Conservation (phyloP, 495 filamentous ascomycete species). For the Elasticomyces elasticus region DNA sequence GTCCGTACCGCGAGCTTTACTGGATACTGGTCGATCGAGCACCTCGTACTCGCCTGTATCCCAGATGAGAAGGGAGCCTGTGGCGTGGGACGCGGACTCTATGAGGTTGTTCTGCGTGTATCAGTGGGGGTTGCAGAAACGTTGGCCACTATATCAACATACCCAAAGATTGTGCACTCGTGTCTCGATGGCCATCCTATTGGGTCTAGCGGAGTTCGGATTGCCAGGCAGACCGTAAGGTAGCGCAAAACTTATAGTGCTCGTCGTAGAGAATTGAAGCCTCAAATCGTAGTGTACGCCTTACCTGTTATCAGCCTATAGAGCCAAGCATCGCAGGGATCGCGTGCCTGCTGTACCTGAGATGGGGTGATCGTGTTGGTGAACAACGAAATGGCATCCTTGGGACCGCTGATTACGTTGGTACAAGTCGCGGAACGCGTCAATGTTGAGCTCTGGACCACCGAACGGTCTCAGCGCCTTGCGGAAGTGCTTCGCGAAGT, state of each 20-base stretch:
- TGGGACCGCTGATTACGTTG: slow-evolving; percentile 35
- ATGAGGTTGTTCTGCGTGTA: slow-evolving; percentile 51
- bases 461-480: slow-evolving; percentile 21
- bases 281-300: slow-evolving; percentile 45
- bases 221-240: slow-evolving; percentile 60
- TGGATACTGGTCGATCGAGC: slow-evolving; percentile 35
- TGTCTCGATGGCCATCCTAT: slow-evolving; percentile 57
- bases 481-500: slow-evolving; percentile 40
- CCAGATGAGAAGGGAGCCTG: slow-evolving; percentile 60
- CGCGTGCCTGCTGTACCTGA: slow-evolving; percentile 35
- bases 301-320: slow-evolving; percentile 10
- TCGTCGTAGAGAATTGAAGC: slow-evolving; percentile 55
- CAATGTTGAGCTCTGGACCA: slow-evolving; percentile 35
- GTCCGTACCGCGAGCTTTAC: slow-evolving; percentile 34
- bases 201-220: slow-evolving; percentile 46
- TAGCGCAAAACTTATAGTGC: slow-evolving; percentile 53
- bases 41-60: slow-evolving; percentile 58
- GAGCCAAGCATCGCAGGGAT: not conserved
- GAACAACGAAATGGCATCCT: slow-evolving; percentile 54
- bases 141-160: slow-evolving; percentile 18
- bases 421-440: slow-evolving; percentile 45
- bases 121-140: not conserved
- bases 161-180: slow-evolving; percentile 59
- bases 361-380: slow-evolving; percentile 62
- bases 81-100: slow-evolving; percentile 49